These are phyloP conservation scores for Serendipita sp. DNA, from an alignment of 768 basidiomycete genomes.

Conservation along the genomic window DNA sequence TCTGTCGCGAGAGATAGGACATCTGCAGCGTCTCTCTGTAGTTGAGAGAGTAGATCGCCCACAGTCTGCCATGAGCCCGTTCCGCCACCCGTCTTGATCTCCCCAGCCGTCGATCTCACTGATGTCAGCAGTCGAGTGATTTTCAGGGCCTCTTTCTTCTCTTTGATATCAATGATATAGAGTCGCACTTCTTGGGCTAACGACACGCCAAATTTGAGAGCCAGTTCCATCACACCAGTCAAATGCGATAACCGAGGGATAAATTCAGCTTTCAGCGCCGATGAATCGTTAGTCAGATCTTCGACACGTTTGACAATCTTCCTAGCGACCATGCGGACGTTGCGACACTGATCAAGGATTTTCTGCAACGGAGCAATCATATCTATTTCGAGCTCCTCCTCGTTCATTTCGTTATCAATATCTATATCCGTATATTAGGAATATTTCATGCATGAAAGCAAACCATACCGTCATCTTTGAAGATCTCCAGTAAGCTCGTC, in stretches of 20 bases:
- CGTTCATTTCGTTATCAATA: slow-evolving; percentile 53
- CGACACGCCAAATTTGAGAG: slow-evolving; percentile 89
- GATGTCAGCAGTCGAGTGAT: slow-evolving; percentile 52
- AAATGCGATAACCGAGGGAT: slow-evolving; percentile 55
- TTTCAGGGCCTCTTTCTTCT: slow-evolving; percentile 63
- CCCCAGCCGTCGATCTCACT: slow-evolving; percentile 55
- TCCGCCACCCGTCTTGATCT: slow-evolving; percentile 49
- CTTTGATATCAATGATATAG: slow-evolving; percentile 67
- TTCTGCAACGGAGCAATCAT: slow-evolving; percentile 71
- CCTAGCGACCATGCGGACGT: slow-evolving; percentile 63
- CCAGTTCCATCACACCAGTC: slow-evolving; percentile 24
- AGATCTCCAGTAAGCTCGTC: slow-evolving; percentile 57
- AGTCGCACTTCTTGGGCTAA: slow-evolving; percentile 81
- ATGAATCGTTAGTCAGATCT: slow-evolving; percentile 53
- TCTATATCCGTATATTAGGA: slow-evolving; percentile 30
- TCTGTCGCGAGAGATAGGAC: slow-evolving; percentile 61
- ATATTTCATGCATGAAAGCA: neutral
- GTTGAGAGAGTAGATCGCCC: slow-evolving; percentile 45
- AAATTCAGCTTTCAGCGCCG: slow-evolving; percentile 55
- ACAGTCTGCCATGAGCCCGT: slow-evolving; percentile 65
- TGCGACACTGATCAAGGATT: slow-evolving; percentile 66
- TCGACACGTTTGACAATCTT: slow-evolving; percentile 79
- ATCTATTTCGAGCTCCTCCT: slow-evolving; percentile 54
- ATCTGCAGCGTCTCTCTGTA: slow-evolving; percentile 54
- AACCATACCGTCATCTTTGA: slow-evolving; percentile 58